Percentiles rank a stretch among this genome's conserved stretches.
Evolutionary conservation across 1,284 basidiomycete genomes (phyloP).

Genomic region (Ganoderma meredithae): DNA sequence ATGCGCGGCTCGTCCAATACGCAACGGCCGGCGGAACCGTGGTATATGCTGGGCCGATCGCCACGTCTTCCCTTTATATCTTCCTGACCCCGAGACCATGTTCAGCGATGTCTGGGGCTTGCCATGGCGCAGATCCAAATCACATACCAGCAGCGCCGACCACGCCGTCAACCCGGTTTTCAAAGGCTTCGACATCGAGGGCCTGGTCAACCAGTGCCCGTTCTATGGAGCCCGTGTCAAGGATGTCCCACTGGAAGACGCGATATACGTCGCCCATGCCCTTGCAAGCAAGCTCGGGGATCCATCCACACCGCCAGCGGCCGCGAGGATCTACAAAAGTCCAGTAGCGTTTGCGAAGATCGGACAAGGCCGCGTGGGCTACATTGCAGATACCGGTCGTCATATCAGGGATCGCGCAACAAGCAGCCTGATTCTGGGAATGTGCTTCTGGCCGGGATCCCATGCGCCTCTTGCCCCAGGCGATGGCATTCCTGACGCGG

Average conservation of each 20-base stretch:
- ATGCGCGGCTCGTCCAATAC: too few species aligned
- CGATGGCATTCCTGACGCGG: background rate
- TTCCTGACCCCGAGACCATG: background rate
- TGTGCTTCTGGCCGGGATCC: slow-evolving; percentile 20
- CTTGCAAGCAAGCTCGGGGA: background rate
- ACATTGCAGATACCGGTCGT: slow-evolving; percentile 20
- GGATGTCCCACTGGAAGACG: slow-evolving; percentile 7
- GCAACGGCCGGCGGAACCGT: too few species aligned
- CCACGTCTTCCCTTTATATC: too few species aligned
- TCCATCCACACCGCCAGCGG: background rate
- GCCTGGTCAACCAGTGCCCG: slow-evolving; percentile 13
- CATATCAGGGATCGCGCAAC: slow-evolving; percentile 1
- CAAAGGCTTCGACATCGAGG: background rate
- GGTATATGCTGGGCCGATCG: too few species aligned
- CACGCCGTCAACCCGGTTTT: slow-evolving; percentile 15
- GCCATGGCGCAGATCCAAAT: slow-evolving; percentile 20
- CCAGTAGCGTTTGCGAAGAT: slow-evolving; percentile 21
- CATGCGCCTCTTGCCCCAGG: background rate
- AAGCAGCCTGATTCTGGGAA: slow-evolving; percentile 20
- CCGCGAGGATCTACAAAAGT: background rate
- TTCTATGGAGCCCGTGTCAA: slow-evolving; percentile 15
- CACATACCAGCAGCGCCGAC: background rate
- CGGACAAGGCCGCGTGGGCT: slow-evolving; percentile 27
- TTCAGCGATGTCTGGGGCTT: slow-evolving; percentile 10
- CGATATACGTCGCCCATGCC: slow-evolving; percentile 14